Evolutionary conservation across 1,139 yeast species (phyloP).

Genomic region (Lipomyces yarrowii): DNA sequence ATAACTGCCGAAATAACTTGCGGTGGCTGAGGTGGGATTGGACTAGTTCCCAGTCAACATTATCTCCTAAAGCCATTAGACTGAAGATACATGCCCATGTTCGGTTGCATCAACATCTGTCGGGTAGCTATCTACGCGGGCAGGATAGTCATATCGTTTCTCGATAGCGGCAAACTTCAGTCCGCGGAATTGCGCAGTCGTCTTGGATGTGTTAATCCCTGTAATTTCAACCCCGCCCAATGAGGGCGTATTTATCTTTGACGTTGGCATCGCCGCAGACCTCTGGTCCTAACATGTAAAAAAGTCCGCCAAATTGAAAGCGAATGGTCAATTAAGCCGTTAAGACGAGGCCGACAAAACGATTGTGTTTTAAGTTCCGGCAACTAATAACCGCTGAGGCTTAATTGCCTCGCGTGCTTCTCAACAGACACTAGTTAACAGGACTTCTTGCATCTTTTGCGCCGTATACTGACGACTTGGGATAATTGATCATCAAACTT

Average conservation of each 20-base stretch:
- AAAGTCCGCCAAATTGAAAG: neutral
- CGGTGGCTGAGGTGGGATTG: conserved; percentile 28
- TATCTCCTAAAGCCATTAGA: neutral
- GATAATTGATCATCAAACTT: neutral
- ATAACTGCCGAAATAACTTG: conserved; percentile 30
- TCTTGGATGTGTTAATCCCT: conserved; percentile 13
- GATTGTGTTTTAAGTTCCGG: too few relatives aligned
- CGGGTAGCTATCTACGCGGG: conserved; percentile 14
- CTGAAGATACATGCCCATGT: conserved; percentile 19
- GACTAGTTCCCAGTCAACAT: conserved; percentile 3
- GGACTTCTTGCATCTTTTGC: too few relatives aligned
- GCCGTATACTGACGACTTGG: too few relatives aligned
- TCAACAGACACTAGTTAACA: too few relatives aligned
- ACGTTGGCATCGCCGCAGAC: neutral
- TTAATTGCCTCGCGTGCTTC: too few relatives aligned
- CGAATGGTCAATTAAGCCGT: neutral
- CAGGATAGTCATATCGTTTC: conserved; percentile 27
- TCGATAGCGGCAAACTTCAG: conserved; percentile 20
- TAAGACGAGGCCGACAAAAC: neutral
- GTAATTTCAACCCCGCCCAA: conserved; percentile 24
- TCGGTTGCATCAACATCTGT: conserved; percentile 28
- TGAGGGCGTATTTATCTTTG: conserved; percentile 20
- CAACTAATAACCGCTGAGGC: too few relatives aligned
- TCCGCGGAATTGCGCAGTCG: conserved; percentile 24
- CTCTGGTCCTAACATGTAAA: neutral